Percentiles rank a stretch among this genome's conserved stretches.
These are phyloP conservation scores for Noccaea bulbosa DNA, from an alignment of 345 rosid species.

Conservation along the genomic window DNA sequence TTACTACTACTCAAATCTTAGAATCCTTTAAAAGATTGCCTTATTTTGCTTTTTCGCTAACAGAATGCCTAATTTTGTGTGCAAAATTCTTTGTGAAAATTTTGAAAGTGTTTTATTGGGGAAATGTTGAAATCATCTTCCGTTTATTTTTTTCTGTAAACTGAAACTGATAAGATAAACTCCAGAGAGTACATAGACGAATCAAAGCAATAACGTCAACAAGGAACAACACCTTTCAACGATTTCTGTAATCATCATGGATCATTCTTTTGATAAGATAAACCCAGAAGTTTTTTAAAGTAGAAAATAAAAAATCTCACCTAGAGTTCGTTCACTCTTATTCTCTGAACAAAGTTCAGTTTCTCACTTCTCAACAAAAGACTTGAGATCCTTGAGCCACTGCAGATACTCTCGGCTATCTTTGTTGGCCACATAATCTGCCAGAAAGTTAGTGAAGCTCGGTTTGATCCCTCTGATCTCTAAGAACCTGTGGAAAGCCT, in stretches of 20 bases:
- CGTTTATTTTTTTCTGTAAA: background rate
- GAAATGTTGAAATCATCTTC: background rate
- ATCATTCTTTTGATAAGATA: background rate
- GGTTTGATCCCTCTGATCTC: constrained; percentile 72
- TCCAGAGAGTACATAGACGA: background rate
- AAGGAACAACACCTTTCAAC: constrained; percentile 3
- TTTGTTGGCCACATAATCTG: constrained; percentile 57
- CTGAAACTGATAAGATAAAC: background rate
- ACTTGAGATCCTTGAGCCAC: constrained; percentile 65
- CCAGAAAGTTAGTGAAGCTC: constrained; percentile 49
- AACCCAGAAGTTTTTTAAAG: constrained; percentile 5
- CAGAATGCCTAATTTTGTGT: background rate
- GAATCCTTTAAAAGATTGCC: background rate
- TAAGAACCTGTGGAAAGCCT: constrained; percentile 62
- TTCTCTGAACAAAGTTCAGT: constrained; percentile 8
- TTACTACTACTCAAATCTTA: constrained; percentile 16
- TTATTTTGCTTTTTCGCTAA: background rate
- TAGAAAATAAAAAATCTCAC: background rate
- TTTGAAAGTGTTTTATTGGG: background rate
- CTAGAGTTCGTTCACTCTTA: constrained; percentile 1
- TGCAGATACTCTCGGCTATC: constrained; percentile 60
- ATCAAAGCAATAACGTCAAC: constrained; percentile 8
- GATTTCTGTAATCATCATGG: constrained; percentile 11
- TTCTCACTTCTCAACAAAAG: constrained; percentile 52
- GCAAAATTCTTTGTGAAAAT: background rate